Evolutionary conservation across 306 rosid genomes (phyloP).

Genomic region (Cicer cuneatum): DNA sequence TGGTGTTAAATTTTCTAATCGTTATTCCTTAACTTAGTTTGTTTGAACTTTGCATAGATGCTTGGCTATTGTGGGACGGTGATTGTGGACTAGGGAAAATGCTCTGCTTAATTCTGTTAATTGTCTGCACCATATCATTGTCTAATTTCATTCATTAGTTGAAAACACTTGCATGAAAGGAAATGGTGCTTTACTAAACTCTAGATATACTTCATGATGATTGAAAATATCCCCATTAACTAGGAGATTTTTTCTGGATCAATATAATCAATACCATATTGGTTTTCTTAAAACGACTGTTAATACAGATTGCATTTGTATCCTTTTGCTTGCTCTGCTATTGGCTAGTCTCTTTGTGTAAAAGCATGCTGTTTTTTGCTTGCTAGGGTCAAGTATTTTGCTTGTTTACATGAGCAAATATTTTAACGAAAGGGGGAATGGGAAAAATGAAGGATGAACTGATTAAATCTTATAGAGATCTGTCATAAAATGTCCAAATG

Average conservation of each 20-base stretch:
- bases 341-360: not conserved
- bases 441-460: too few relatives aligned
- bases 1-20: not conserved
- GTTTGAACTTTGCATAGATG: conserved; percentile 16
- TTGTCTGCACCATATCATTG: not conserved
- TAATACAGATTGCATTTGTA: not conserved
- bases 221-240: not conserved
- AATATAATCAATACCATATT: not conserved
- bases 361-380: conserved; percentile 3
- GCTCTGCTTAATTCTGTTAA: not conserved
- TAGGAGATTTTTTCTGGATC: not conserved
- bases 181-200: conserved; percentile 1
- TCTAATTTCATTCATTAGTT: conserved; percentile 6
- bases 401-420: not conserved
- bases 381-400: not conserved
- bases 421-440: not conserved
- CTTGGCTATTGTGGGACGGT: not conserved
- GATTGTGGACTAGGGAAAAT: conserved; percentile 13
- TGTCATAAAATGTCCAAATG: not conserved
- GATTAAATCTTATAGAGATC: not conserved
- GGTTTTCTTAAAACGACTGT: conserved; percentile 8
- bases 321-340: not conserved
- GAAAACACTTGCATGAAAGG: not conserved
- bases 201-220: not conserved
- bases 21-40: not conserved